These are phyloP conservation scores for Raphanus sativus DNA, from an alignment of 345 rosid genomes.

Conservation along the genomic window DNA sequence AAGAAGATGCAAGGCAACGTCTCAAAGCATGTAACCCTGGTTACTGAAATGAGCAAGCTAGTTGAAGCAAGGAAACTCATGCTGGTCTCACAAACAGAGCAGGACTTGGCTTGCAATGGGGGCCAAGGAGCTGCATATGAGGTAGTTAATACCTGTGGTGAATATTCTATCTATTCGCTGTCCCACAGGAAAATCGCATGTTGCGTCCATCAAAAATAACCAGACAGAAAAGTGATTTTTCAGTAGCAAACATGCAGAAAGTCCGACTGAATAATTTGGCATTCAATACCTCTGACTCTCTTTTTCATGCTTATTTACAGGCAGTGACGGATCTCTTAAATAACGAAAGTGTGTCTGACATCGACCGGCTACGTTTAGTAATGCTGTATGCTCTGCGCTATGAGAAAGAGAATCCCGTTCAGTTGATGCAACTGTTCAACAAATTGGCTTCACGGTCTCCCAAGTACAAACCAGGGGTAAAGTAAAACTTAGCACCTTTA, in stretches of 20 bases:
- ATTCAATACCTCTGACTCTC: constrained; percentile 23
- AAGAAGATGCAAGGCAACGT: constrained; percentile 98
- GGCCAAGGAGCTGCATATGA: constrained; percentile 98
- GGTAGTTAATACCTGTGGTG: constrained; percentile 45
- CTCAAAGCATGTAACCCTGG: constrained; percentile 94
- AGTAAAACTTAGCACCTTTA: constrained; percentile 20
- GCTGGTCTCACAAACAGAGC: constrained; percentile 90
- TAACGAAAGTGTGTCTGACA: constrained; percentile 81
- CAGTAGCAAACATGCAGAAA: not conserved
- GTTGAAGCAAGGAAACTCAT: constrained; percentile 92
- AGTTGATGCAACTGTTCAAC: constrained; percentile 94
- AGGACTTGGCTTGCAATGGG: constrained; percentile 97
- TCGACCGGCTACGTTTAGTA: constrained; percentile 81
- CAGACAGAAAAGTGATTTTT: not conserved
- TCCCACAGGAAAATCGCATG: constrained; percentile 1
- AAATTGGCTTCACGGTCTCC: constrained; percentile 85
- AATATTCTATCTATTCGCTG: not conserved
- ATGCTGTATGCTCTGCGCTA: constrained; percentile 94
- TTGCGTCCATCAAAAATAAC: not conserved
- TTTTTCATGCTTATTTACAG: constrained; percentile 47
- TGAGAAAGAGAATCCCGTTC: constrained; percentile 97
- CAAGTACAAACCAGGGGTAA: constrained; percentile 95
- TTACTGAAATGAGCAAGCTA: constrained; percentile 94
- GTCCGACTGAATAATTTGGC: not conserved
- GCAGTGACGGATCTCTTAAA: constrained; percentile 85